These are phyloP conservation scores for Xylariomycetidae sp. DNA, from an alignment of 2,329 filamentous ascomycete genomes.

Conservation along the genomic window DNA sequence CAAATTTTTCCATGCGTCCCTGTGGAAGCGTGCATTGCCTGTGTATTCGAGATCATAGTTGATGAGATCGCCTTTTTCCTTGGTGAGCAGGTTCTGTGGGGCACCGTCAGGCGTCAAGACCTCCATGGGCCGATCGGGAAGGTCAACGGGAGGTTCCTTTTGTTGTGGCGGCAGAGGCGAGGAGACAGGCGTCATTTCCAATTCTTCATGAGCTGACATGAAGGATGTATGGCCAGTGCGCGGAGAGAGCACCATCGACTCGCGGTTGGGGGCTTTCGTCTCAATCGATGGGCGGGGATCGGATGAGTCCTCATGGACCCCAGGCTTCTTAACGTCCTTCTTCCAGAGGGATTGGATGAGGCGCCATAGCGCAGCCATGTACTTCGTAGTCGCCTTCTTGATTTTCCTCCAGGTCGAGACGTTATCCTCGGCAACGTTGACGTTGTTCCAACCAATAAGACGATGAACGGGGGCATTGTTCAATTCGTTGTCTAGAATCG, in stretches of 20 bases:
- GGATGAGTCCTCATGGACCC: slow-evolving; percentile 44
- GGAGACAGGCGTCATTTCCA: slow-evolving; percentile 93
- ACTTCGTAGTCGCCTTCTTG: slow-evolving; percentile 78
- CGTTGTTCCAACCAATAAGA: slow-evolving; percentile 81
- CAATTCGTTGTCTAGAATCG: slow-evolving; percentile 82
- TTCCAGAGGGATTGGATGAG: slow-evolving; percentile 41
- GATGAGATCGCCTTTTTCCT: slow-evolving; percentile 56
- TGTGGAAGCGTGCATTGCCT: slow-evolving; percentile 79
- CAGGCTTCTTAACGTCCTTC: slow-evolving; percentile 42
- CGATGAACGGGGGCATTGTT: slow-evolving; percentile 96
- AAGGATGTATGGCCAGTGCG: slow-evolving; percentile 42
- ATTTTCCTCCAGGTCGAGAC: slow-evolving; percentile 79
- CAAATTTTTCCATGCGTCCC: slow-evolving; percentile 90
- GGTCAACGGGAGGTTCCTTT: slow-evolving; percentile 17
- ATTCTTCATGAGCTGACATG: slow-evolving; percentile 58
- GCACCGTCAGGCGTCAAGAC: too few species aligned
- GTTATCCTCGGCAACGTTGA: slow-evolving; percentile 84
- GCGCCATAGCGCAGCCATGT: slow-evolving; percentile 49
- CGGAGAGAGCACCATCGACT: slow-evolving; percentile 44
- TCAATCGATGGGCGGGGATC: slow-evolving; percentile 61
- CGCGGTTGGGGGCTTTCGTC: slow-evolving; percentile 49
- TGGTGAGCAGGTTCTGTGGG: slow-evolving; percentile 31
- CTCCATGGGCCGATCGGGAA: too few species aligned
- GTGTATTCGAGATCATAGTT: slow-evolving; percentile 60
- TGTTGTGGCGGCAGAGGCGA: slow-evolving; percentile 72